phyloP scores from a whole-genome alignment of 352 stramenopile genomes.

The Globisporangium paddicum region DNA sequence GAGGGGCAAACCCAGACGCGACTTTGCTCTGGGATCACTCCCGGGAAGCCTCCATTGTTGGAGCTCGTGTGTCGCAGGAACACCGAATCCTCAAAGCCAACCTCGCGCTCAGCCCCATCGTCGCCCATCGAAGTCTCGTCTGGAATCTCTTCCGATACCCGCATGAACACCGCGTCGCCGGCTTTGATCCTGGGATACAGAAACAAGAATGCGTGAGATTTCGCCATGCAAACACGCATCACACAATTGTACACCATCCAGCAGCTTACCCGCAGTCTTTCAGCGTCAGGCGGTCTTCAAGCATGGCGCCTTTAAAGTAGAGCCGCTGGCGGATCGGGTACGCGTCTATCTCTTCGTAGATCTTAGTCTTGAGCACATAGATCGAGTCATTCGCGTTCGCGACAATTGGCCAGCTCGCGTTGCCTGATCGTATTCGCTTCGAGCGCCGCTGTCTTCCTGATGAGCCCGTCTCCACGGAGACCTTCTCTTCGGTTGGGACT shows the following conservation, averaged over 20 bases:
- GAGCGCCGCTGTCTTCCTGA: constrained; percentile 50
- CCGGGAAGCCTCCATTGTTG: constrained; percentile 13
- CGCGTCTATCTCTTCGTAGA: constrained; percentile 64
- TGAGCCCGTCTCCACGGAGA: constrained; percentile 32
- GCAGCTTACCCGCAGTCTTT: constrained; percentile 57
- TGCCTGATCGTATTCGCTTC: constrained; percentile 47
- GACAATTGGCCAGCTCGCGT: constrained; percentile 37
- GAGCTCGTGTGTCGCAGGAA: constrained; percentile 35
- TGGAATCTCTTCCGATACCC: constrained; percentile 45
- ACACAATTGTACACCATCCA: too few species aligned
- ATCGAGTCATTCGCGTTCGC: constrained; percentile 66
- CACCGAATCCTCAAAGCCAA: constrained; percentile 71
- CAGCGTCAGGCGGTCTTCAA: constrained; percentile 51
- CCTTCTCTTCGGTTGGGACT: constrained; percentile 36
- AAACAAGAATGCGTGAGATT: too few species aligned
- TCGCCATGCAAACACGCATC: not conserved
- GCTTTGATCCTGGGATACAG: constrained; percentile 82
- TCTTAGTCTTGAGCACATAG: constrained; percentile 74
- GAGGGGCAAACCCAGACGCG: constrained; percentile 65
- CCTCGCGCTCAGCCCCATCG: constrained; percentile 47
- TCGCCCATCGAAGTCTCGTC: constrained; percentile 59
- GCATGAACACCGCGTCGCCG: constrained; percentile 71
- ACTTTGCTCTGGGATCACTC: constrained; percentile 16
- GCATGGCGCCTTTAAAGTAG: constrained; percentile 56
- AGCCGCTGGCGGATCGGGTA: constrained; percentile 64